Conservation (phyloP, 108 stramenopile genomes). For the Skeletonema tropicum region DNA sequence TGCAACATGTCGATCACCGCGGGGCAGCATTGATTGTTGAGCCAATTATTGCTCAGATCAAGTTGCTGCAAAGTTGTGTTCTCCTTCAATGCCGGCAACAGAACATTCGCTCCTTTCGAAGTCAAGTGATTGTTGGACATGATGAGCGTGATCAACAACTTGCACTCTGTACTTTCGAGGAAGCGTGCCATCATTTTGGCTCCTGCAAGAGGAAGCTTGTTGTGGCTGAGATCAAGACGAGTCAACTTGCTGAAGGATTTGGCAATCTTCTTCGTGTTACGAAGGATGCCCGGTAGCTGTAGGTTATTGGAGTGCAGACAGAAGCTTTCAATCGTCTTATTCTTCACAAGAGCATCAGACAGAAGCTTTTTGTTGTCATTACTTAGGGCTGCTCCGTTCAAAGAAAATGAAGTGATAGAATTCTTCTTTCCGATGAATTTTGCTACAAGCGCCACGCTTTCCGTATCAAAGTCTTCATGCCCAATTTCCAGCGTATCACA, state of each 20-base stretch:
- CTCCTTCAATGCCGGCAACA: slow-evolving; percentile 3
- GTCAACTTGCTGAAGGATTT: slow-evolving; percentile 3
- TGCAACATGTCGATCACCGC: slow-evolving; percentile 1
- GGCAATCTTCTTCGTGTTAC: slow-evolving; percentile 9
- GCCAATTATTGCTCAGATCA: background rate
- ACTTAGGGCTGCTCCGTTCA: background rate
- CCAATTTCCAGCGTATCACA: background rate
- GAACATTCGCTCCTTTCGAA: background rate
- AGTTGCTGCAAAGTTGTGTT: background rate
- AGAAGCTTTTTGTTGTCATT: slow-evolving; percentile 5
- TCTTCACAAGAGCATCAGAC: background rate
- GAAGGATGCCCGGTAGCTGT: slow-evolving; percentile 4
- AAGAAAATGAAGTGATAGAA: background rate
- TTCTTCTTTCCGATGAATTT: slow-evolving; percentile 10
- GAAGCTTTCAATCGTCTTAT: background rate
- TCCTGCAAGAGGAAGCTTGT: background rate
- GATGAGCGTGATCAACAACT: background rate
- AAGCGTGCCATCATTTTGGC: background rate
- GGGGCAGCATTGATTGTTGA: background rate
- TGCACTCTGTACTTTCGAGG: slow-evolving; percentile 2
- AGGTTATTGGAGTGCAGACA: background rate
- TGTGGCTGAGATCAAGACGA: background rate
- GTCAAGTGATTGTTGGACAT: slow-evolving; percentile 9
- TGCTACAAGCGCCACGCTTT: background rate
- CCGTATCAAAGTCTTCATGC: background rate